Percentiles rank a stretch among this genome's conserved stretches.
Conservation (phyloP, 1,284 basidiomycete species). For the Cutaneotrichosporon spelunceum region DNA sequence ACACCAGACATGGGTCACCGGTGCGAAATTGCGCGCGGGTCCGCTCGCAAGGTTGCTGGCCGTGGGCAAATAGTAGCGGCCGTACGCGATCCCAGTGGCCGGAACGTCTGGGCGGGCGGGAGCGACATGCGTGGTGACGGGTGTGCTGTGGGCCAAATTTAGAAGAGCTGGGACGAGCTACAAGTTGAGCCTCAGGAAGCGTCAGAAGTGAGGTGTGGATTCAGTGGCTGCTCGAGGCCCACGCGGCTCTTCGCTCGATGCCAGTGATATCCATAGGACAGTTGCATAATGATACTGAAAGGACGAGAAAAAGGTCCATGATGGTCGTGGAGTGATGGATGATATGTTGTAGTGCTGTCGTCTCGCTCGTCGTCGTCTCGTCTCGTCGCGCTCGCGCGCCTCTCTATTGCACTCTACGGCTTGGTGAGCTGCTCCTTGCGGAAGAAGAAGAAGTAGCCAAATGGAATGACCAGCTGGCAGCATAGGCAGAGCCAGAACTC, state of each 20-base stretch:
- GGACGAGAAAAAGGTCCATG: slow-evolving; percentile 3
- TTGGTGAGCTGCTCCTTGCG: slow-evolving; percentile 51
- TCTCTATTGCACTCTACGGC: slow-evolving; percentile 29
- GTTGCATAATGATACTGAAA: slow-evolving; percentile 7
- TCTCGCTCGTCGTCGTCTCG: slow-evolving; percentile 3
- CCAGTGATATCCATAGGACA: background rate
- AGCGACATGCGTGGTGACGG: slow-evolving; percentile 84
- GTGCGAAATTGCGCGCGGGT: slow-evolving; percentile 62
- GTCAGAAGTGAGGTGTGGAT: too few relatives aligned
- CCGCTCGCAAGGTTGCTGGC: slow-evolving; percentile 71
- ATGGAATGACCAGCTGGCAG: slow-evolving; percentile 67
- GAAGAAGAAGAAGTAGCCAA: slow-evolving; percentile 91
- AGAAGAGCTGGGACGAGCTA: slow-evolving; percentile 14
- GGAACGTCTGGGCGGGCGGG: slow-evolving; percentile 78
- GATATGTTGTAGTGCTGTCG: background rate
- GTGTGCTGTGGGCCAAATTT: slow-evolving; percentile 83
- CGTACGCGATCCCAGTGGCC: slow-evolving; percentile 62
- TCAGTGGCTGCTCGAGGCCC: too few relatives aligned
- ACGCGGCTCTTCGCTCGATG: background rate
- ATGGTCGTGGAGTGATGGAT: background rate
- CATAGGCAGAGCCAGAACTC: slow-evolving; percentile 81
- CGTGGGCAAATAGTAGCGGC: slow-evolving; percentile 86
- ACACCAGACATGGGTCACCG: slow-evolving; percentile 78
- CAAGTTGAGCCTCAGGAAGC: too few relatives aligned
- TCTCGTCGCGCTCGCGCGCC: background rate